These are phyloP conservation scores for Litsea cubeba DNA, from an alignment of 164 flowering plant species.

Conservation along the genomic window DNA sequence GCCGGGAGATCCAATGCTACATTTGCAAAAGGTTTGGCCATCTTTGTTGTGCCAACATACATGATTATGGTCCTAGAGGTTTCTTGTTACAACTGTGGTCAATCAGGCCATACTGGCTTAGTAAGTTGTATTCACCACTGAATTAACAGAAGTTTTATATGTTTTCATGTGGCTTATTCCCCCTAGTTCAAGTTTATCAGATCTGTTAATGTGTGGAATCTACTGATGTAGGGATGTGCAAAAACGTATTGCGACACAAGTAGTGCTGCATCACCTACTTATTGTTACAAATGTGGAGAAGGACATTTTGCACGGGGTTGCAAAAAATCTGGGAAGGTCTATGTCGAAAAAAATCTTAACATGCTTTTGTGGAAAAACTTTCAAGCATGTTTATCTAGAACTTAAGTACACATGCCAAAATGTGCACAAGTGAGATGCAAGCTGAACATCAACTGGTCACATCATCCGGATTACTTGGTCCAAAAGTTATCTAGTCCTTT, in stretches of 20 bases:
- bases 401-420: not conserved
- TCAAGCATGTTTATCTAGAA: not conserved
- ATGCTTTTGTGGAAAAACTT: not conserved
- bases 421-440: not conserved
- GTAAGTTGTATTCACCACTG: conserved; percentile 37
- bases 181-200: not conserved
- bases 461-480: not conserved
- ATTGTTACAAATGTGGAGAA: conserved; percentile 71
- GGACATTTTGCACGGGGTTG: conserved; percentile 85
- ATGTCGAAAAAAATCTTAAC: not conserved
- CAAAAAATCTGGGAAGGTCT: conserved; percentile 41
- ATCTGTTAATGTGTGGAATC: not conserved
- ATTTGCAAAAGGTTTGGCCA: conserved; percentile 72
- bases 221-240: conserved; percentile 34
- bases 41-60: conserved; percentile 54
- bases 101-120: conserved; percentile 70
- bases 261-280: conserved; percentile 27
- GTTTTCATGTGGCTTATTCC: not conserved
- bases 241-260: conserved; percentile 35
- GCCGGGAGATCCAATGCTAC: not conserved
- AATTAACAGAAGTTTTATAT: not conserved
- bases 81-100: conserved; percentile 92
- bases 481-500: not conserved
- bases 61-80: conserved; percentile 33
- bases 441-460: not conserved